These are phyloP conservation scores for Diutina mesorugosa DNA, from an alignment of 1,139 yeast genomes.

Conservation along the genomic window DNA sequence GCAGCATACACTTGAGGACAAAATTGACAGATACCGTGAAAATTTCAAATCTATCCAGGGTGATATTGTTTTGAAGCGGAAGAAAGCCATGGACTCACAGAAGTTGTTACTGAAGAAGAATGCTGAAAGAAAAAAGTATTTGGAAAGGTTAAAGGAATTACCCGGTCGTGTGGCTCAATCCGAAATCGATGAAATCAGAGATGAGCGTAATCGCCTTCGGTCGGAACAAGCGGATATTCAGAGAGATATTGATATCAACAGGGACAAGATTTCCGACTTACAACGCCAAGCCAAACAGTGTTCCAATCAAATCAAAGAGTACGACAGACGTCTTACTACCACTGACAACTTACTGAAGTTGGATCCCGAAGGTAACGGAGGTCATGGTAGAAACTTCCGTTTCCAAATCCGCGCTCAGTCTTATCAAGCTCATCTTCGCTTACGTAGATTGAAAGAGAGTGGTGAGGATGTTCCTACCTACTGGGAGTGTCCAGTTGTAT, in stretches of 20 bases:
- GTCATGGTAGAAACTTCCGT: neutral
- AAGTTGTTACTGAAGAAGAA: neutral
- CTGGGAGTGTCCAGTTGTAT: conserved; percentile 68
- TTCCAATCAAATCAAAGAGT: neutral
- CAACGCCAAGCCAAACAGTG: conserved; percentile 6
- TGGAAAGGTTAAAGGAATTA: neutral
- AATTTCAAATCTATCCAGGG: conserved; percentile 5
- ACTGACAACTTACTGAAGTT: neutral
- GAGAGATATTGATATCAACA: neutral
- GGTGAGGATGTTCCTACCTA: conserved; percentile 12
- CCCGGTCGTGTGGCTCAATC: neutral
- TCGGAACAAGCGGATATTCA: conserved; percentile 7
- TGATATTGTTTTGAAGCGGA: neutral
- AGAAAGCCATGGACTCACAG: neutral
- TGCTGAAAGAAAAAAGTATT: neutral
- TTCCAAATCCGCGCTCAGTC: neutral
- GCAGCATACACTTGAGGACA: neutral
- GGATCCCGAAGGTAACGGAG: neutral
- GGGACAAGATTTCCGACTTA: conserved; percentile 4
- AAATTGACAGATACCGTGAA: conserved; percentile 7
- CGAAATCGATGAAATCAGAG: conserved; percentile 8
- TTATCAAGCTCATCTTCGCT: neutral
- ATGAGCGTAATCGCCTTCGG: conserved; percentile 8
- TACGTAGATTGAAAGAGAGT: neutral
- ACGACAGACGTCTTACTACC: neutral